Percentiles rank a stretch among this genome's conserved stretches.
phyloP scores from a whole-genome alignment of 2,329 filamentous ascomycete species.

The Aspergillus terreus region DNA sequence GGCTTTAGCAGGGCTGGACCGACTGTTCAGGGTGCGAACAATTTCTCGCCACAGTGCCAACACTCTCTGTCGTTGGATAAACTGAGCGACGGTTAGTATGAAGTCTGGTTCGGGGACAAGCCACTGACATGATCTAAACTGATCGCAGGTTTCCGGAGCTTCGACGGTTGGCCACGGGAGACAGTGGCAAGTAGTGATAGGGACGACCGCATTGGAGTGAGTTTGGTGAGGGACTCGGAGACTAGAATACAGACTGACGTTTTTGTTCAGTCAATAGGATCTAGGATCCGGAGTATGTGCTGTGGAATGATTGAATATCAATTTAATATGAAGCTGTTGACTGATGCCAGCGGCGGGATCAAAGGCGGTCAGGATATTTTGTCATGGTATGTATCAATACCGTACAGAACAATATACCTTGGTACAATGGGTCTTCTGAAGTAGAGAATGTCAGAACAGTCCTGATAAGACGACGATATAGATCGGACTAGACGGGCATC shows the following conservation, averaged over 20 bases:
- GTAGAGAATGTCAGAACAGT: no score
- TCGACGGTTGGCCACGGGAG: constrained; percentile 27
- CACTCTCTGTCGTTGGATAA: constrained; percentile 42
- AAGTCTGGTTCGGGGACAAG: neutral
- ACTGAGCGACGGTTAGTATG: constrained; percentile 23
- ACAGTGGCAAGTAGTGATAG: constrained; percentile 25
- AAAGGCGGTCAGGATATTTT: constrained; percentile 11
- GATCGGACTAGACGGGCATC: no score
- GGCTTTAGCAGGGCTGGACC: constrained; percentile 4
- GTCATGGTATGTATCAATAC: constrained; percentile 1
- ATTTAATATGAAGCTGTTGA: neutral
- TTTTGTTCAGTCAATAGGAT: no score
- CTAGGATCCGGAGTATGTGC: no score
- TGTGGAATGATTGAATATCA: neutral
- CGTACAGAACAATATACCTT: neutral
- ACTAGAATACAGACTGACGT: no score
- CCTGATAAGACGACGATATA: no score
- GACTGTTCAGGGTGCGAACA: constrained; percentile 38
- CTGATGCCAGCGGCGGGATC: constrained; percentile 1
- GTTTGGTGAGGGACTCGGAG: neutral
- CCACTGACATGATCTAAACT: constrained; percentile 38
- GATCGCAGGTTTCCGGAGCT: constrained; percentile 33
- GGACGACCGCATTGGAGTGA: constrained; percentile 27
- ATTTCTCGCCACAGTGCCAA: constrained; percentile 44
- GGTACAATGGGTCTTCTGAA: no score